phyloP scores from a whole-genome alignment of 345 rosid genomes.

The Psidium friedrichsthalianum region DNA sequence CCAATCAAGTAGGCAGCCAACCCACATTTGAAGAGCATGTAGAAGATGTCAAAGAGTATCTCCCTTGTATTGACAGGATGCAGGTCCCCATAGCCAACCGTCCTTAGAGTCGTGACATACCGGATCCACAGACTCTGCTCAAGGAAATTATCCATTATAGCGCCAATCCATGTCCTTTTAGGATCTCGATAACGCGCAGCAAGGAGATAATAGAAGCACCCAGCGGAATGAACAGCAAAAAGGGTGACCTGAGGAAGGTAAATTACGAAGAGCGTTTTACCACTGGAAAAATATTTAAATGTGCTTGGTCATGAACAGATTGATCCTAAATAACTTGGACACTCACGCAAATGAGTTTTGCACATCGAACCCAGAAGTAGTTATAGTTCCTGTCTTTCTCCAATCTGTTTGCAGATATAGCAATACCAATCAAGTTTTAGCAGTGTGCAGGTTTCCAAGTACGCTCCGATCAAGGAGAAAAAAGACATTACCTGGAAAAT shows the following conservation, averaged over 20 bases:
- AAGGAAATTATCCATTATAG: constrained; percentile 28
- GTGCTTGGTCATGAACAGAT: background rate
- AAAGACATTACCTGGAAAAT: constrained; percentile 55
- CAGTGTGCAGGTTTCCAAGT: background rate
- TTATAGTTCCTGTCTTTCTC: constrained; percentile 89
- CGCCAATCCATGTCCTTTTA: constrained; percentile 63
- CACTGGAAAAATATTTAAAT: background rate
- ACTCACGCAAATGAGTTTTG: constrained; percentile 84
- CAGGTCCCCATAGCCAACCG: constrained; percentile 92
- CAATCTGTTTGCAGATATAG: constrained; percentile 32
- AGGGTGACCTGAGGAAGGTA: constrained; percentile 57
- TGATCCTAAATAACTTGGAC: background rate
- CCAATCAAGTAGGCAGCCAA: constrained; percentile 89
- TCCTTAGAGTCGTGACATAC: constrained; percentile 88
- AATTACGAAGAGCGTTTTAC: background rate
- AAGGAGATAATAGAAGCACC: constrained; percentile 79
- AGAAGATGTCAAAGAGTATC: constrained; percentile 82
- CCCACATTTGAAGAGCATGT: constrained; percentile 89
- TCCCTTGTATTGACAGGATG: constrained; percentile 83
- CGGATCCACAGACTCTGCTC: constrained; percentile 47
- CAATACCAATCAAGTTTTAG: background rate
- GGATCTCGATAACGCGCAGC: constrained; percentile 60
- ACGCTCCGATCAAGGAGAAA: background rate
- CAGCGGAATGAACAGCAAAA: constrained; percentile 85
- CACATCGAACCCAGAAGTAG: constrained; percentile 95